phyloP scores from a whole-genome alignment of 768 basidiomycete genomes.

The Suillus brevipes region DNA sequence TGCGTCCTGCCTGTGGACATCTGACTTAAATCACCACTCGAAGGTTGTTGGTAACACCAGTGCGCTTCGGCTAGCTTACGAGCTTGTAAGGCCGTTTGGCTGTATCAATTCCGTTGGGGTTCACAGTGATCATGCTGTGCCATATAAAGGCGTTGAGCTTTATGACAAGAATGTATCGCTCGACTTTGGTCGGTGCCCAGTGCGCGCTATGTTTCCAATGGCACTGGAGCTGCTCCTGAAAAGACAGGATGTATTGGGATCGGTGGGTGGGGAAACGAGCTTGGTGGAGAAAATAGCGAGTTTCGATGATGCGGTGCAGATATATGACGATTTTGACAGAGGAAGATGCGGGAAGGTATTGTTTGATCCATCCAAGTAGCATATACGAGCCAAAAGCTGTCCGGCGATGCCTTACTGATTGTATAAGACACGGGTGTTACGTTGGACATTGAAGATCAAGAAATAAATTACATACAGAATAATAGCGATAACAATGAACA shows the following conservation, averaged over 20 bases:
- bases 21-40: background rate
- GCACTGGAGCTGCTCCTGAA: conserved; percentile 70
- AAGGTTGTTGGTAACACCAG: conserved; percentile 72
- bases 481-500: background rate
- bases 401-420: background rate
- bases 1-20: background rate
- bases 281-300: conserved; percentile 69
- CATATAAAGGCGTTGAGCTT: conserved; percentile 54
- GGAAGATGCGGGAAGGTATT: conserved; percentile 73
- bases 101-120: conserved; percentile 75
- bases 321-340: conserved; percentile 69
- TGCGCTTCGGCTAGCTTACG: conserved; percentile 64
- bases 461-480: conserved; percentile 1
- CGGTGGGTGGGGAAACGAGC: conserved; percentile 59
- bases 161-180: conserved; percentile 81
- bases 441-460: background rate
- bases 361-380: conserved; percentile 68
- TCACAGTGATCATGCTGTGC: conserved; percentile 54
- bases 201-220: conserved; percentile 71
- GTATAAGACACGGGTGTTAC: background rate
- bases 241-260: conserved; percentile 73
- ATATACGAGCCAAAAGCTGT: background rate
- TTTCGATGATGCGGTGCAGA: conserved; percentile 54
- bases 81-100: conserved; percentile 75
- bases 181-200: conserved; percentile 82